Base-by-base conservation (phyloP, 805 yeast species). In the Metschnikowia lunata region DNA sequence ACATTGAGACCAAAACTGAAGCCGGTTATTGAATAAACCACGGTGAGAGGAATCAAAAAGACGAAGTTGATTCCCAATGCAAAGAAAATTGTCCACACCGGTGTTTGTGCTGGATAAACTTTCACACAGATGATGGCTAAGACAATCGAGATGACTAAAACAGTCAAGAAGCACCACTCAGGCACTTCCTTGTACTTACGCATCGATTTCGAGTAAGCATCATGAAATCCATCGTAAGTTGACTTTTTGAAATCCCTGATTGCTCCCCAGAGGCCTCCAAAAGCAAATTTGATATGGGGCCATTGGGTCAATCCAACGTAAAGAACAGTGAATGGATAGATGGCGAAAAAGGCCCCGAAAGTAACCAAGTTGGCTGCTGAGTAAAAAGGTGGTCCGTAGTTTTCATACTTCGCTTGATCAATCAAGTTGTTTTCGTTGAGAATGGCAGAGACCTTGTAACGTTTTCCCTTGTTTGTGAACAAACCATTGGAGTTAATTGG, bases 131-230 rank as follows among this genome's bases (percentile, higher is more conserved):
- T 36, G 35, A 72, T 62, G 51, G 66, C 48, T 62, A 63, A 52
- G 10, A 61, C 63, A 31, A 63, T 41, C 1, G 66, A 50, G 32
- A 65, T 36, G 2, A 63, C 47, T 50, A 64, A 58, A 4, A 64
- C 52, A 8, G 49, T 26, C 6, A 55, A 31, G 46, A 58, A 64
- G 2, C 50, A 54, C 63, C 64, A 62, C 34, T 65, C 69, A 4
- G 69, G 70, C 15, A 62, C 67, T 49, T 65, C 70, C 32, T 54
- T 57, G 39, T 65, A 65, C 13, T 55, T 53, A 32, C 50, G 49
- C 70, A 65, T 66, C 59, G 64, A 59, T 37, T 52, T 55, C 30
- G 62, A 49, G 38, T 59, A 65, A 3, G 69, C 64, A 43, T 66
- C 71, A 36, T 60, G 45, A 42, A 57, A 65, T 0, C 64, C 70